These are phyloP conservation scores for Climacium dendroides DNA, from an alignment of 225 moss, liverwort and hornwort genomes.

Conservation along the genomic window DNA sequence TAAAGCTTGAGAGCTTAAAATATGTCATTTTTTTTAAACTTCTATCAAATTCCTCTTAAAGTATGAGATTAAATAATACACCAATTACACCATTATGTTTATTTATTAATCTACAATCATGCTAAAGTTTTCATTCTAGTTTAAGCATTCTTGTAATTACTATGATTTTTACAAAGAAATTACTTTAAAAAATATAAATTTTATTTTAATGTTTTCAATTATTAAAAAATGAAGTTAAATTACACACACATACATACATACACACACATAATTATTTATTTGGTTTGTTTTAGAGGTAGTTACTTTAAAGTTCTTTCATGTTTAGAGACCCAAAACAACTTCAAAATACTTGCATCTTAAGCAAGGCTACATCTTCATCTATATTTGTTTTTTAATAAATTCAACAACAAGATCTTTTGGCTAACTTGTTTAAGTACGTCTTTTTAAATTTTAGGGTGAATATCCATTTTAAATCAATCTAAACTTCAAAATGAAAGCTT, in stretches of 20 bases:
- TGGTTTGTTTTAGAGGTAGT: rapidly evolving
- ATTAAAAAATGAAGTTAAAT: not conserved
- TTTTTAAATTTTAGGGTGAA: rapidly evolving
- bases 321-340: not conserved
- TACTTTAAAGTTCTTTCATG: not conserved
- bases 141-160: not conserved
- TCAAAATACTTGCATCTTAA: not conserved
- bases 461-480: no score
- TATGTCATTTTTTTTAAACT: no score
- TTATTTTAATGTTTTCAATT: not conserved
- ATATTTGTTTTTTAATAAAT: not conserved
- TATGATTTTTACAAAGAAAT: not conserved
- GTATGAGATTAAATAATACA: rapidly evolving
- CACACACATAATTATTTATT: no score
- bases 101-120: not conserved
- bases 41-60: not conserved
- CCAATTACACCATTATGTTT: not conserved
- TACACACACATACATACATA: no score
- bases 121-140: not conserved
- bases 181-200: not conserved
- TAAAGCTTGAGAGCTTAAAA: not conserved
- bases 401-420: rapidly evolving
- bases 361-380: not conserved
- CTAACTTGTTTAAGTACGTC: no score
- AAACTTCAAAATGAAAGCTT: not conserved